Evolutionary conservation across 208 protist species (phyloP).

Genomic region (Leishmania major): DNA sequence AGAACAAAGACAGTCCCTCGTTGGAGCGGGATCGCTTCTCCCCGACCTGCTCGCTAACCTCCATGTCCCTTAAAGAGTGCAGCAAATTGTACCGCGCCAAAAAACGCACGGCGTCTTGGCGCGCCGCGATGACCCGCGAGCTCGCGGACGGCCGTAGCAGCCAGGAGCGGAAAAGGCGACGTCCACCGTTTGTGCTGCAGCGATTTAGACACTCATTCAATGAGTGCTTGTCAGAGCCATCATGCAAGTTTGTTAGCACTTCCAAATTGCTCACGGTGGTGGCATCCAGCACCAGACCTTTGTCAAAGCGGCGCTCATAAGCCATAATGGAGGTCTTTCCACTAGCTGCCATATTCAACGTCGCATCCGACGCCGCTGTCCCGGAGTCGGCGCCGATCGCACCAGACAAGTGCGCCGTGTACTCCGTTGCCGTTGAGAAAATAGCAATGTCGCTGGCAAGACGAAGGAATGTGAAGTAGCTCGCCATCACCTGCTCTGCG

Average conservation of each 20-base stretch:
- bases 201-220: slow-evolving; percentile 68
- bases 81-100: slow-evolving; percentile 34
- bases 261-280: slow-evolving; percentile 79
- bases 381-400: background rate
- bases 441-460: slow-evolving; percentile 40
- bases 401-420: slow-evolving; percentile 50
- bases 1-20: slow-evolving; percentile 15
- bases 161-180: slow-evolving; percentile 82
- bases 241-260: slow-evolving; percentile 78
- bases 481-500: slow-evolving; percentile 39
- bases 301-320: slow-evolving; percentile 61
- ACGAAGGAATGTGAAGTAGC: slow-evolving; percentile 58
- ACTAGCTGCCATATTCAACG: no score
- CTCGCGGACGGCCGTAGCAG: slow-evolving; percentile 76
- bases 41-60: slow-evolving; percentile 13
- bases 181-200: slow-evolving; percentile 80
- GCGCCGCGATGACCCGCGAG: slow-evolving; percentile 52
- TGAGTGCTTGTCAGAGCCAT: slow-evolving; percentile 70
- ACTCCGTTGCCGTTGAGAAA: slow-evolving; percentile 47
- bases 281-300: slow-evolving; percentile 74
- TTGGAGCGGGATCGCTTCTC: slow-evolving; percentile 34
- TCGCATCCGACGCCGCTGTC: background rate
- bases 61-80: slow-evolving; percentile 13
- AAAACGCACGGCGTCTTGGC: slow-evolving; percentile 72
- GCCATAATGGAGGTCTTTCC: slow-evolving; percentile 26